Conservation (phyloP, 2,329 filamentous ascomycete species). For the Aspergillus ochraceus region DNA sequence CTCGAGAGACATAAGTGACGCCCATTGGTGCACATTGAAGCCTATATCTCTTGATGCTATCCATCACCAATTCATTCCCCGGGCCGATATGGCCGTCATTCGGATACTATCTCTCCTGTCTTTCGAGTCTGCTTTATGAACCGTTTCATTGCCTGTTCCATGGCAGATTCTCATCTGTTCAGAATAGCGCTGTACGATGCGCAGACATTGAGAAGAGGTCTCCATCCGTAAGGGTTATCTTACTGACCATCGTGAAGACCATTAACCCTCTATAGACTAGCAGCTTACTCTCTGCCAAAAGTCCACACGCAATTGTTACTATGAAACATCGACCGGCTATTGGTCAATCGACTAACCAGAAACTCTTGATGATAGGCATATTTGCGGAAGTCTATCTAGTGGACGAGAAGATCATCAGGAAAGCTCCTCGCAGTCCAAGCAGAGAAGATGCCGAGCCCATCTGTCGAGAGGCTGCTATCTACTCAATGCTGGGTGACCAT, state of each 20-base stretch:
- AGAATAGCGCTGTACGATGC: not conserved
- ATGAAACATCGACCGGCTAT: not conserved
- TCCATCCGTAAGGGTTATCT: not conserved
- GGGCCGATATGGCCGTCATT: not conserved
- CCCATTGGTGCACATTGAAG: not conserved
- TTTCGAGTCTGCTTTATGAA: not conserved
- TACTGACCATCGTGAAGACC: not conserved
- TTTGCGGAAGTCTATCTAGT: slow-evolving; percentile 12
- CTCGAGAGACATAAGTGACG: not conserved
- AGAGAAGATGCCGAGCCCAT: not conserved
- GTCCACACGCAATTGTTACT: not conserved
- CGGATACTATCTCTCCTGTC: not conserved
- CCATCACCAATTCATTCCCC: not conserved
- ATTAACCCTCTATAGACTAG: not conserved
- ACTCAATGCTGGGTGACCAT: not conserved
- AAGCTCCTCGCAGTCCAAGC: slow-evolving; percentile 8
- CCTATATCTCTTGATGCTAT: not conserved
- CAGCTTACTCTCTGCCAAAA: not conserved
- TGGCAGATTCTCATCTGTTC: not conserved
- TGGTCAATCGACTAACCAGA: not conserved
- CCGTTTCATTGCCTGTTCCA: not conserved
- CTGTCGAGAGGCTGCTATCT: not conserved
- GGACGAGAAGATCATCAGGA: slow-evolving; percentile 10
- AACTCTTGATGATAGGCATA: slow-evolving; percentile 11
- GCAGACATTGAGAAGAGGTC: not conserved